phyloP scores from a whole-genome alignment of 352 stramenopile genomes.

The Phytophthora citrophthora region DNA sequence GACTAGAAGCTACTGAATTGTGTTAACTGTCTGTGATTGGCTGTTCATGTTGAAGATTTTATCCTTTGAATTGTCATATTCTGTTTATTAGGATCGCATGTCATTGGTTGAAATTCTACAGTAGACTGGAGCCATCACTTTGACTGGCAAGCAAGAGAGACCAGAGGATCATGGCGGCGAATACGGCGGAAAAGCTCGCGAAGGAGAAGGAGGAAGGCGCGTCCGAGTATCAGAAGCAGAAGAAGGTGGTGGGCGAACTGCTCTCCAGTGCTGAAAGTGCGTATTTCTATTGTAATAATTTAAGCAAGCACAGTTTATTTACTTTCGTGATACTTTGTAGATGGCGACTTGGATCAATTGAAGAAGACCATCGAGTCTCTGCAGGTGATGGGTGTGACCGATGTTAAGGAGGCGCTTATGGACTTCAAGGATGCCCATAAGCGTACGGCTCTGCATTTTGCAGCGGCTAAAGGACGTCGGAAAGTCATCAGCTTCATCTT shows the following conservation, averaged over 20 bases:
- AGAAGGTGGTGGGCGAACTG: conserved; percentile 77
- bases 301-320: no score
- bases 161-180: conserved; percentile 36
- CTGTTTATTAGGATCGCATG: neutral
- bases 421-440: conserved; percentile 88
- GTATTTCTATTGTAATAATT: conserved; percentile 17
- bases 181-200: conserved; percentile 24
- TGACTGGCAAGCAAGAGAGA: conserved; percentile 26
- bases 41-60: conserved; percentile 11
- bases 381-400: conserved; percentile 64
- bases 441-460: conserved; percentile 82
- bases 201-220: conserved; percentile 68
- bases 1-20: neutral
- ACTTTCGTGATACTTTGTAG: no score
- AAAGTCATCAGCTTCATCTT: conserved; percentile 80
- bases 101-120: conserved; percentile 12
- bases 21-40: conserved; percentile 1
- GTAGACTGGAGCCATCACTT: conserved; percentile 25
- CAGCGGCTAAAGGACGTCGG: conserved; percentile 73
- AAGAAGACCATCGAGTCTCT: conserved; percentile 69
- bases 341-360: conserved; percentile 74
- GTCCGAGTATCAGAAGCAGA: conserved; percentile 80
- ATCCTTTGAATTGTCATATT: conserved; percentile 1
- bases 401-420: conserved; percentile 62
- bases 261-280: conserved; percentile 78